Base-by-base conservation (phyloP, 2,329 filamentous ascomycete genomes). In the Penicillium griseofulvum region DNA sequence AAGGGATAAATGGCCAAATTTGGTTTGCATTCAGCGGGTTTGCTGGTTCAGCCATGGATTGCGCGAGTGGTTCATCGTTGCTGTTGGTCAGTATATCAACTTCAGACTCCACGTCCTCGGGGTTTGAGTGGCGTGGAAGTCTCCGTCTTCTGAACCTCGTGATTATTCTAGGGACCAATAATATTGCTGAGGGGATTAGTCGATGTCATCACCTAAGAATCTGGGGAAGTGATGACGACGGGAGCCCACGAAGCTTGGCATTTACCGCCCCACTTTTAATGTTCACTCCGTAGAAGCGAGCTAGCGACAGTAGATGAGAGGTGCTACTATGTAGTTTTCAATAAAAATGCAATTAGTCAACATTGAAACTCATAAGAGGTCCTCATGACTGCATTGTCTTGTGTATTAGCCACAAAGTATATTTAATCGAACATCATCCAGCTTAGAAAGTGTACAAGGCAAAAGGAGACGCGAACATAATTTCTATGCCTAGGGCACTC, bases 1-100 rank as follows among this genome's bases (percentile, higher is more conserved):
- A 31, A 14, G 12, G 11, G 11, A 31, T 3, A 64, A 52, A 59
- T 55, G 22, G 60, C 60, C 60, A 58, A 61, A 60, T 46, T 52
- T 54, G 46, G 29, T 37, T 9, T 8, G 26, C 9, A 33, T 56
- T 49, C 49, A 47, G 56, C 47, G 57, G 33, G 47, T 57, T 24
- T 2, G 24, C 34, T 28, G 33, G 11, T 29, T 39, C 42, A 12
- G 26, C 41, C 50, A n/a, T 14, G 43, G 19, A 5, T 14, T 34
- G 14, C n/a, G 9, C 29, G 43, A 5, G 14, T 46, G 39, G 51
- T 55, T 49, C 16, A 28, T 19, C 12, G 12, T 22, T 41, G 29
- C 24, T 29, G 55, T 57, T 54, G 43, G 43, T 36, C 33, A 31
- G 33, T 12, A 53, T 24, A 52, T 16, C 17, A 29, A 54, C 16